Conservation (phyloP, 2,329 filamentous ascomycete genomes). For the Epichloe baconii region DNA sequence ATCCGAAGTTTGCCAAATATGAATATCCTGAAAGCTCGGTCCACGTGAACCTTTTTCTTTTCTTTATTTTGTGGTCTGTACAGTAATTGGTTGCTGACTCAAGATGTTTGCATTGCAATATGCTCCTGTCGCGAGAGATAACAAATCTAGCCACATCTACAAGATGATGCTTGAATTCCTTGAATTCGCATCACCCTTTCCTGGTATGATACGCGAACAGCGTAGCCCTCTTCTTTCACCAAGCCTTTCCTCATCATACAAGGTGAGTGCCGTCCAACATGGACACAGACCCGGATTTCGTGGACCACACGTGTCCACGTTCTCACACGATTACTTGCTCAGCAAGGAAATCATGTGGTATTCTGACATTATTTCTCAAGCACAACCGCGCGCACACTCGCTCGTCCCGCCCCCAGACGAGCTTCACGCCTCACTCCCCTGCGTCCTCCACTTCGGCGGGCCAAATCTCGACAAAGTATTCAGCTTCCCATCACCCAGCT, state of each 20-base stretch:
- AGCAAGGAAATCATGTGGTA: no score
- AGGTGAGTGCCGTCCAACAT: no score
- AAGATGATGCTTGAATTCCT: background rate
- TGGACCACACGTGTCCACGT: no score
- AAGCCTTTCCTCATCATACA: constrained; percentile 1
- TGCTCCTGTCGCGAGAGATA: background rate
- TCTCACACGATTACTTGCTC: no score
- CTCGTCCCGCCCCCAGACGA: background rate
- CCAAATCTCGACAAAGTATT: constrained; percentile 37
- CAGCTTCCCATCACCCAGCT: constrained; percentile 57
- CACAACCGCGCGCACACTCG: background rate
- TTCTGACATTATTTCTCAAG: background rate
- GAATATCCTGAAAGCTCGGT: background rate
- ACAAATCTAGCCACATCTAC: background rate
- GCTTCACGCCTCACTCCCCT: constrained; percentile 18
- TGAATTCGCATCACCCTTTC: background rate
- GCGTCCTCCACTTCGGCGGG: constrained; percentile 34
- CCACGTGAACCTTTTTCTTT: background rate
- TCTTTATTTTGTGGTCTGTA: background rate
- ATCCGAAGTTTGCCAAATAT: background rate
- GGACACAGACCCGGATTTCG: no score
- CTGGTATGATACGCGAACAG: background rate
- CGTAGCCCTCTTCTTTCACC: background rate
- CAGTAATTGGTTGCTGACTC: background rate
- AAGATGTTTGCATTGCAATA: background rate